These are phyloP conservation scores for Nannizzia gypsea DNA, from an alignment of 2,329 filamentous ascomycete species.

Conservation along the genomic window DNA sequence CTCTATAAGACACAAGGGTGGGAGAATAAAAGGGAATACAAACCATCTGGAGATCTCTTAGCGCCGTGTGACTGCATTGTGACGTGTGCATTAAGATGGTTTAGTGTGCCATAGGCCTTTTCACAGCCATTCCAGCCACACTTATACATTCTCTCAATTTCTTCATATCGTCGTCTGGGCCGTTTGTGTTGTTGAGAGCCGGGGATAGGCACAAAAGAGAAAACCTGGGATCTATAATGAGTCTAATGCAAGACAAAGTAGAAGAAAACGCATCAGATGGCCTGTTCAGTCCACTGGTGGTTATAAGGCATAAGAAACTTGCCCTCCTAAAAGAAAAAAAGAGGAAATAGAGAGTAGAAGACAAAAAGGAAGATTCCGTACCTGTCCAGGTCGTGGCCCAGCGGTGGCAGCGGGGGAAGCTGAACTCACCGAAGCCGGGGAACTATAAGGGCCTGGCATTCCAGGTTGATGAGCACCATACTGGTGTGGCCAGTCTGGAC, in stretches of 20 bases:
- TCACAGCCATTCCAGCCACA: conserved; percentile 98
- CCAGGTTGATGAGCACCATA: conserved; percentile 38
- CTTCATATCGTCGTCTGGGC: conserved; percentile 83
- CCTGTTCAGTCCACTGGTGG: conserved; percentile 14
- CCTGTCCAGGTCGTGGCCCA: conserved; percentile 50
- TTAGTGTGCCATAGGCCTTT: conserved; percentile 94
- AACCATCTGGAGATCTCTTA: conserved; percentile 96
- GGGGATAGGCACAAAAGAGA: conserved; percentile 94
- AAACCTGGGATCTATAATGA: conserved; percentile 61
- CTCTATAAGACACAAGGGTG: conserved; percentile 1
- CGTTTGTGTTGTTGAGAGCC: conserved; percentile 96
- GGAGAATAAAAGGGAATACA: conserved; percentile 25
- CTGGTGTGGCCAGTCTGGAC: conserved; percentile 36
- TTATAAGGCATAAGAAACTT: conserved; percentile 5
- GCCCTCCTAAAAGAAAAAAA: conserved; percentile 1
- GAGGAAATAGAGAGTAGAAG: not conserved
- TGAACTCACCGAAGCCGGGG: conserved; percentile 47
- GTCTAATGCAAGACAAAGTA: conserved; percentile 16
- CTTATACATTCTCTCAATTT: conserved; percentile 99
- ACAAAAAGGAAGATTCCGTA: conserved; percentile 34
- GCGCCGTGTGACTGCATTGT: conserved; percentile 96
- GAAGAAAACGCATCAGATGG: conserved; percentile 15
- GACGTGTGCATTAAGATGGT: conserved; percentile 94
- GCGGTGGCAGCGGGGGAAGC: conserved; percentile 50
- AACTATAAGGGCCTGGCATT: conserved; percentile 33